Evolutionary conservation across 352 stramenopile genomes (phyloP).

Genomic region (Globisporangium viniferum): DNA sequence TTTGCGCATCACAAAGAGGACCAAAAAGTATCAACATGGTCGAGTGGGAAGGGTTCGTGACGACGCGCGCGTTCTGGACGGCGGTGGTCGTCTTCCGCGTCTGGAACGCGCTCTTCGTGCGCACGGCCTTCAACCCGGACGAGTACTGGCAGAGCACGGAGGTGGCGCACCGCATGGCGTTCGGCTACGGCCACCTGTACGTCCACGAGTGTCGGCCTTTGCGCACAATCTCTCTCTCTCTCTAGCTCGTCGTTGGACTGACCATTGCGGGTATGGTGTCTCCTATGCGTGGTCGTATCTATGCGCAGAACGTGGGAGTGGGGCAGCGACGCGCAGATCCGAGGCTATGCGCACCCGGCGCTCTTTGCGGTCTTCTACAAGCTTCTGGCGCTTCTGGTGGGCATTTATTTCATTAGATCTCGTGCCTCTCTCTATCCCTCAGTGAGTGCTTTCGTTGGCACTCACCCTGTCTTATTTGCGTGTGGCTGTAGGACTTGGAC

Average conservation of each 20-base stretch:
- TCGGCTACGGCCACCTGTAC: slow-evolving; percentile 81
- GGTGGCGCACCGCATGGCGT: slow-evolving; percentile 84
- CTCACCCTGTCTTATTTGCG: not conserved
- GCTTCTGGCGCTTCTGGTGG: slow-evolving; percentile 56
- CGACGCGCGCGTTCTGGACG: slow-evolving; percentile 45
- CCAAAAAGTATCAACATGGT: not conserved
- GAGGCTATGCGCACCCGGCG: slow-evolving; percentile 74
- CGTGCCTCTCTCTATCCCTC: not conserved
- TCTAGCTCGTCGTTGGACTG: not conserved
- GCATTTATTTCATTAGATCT: not conserved
- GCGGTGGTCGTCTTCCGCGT: slow-evolving; percentile 59
- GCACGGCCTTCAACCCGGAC: slow-evolving; percentile 85
- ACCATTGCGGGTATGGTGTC: not conserved
- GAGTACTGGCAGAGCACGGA: slow-evolving; percentile 90
- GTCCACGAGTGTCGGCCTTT: slow-evolving; percentile 13
- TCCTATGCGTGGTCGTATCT: not conserved
- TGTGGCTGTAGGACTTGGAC: slow-evolving; percentile 58
- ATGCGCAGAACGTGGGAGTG: slow-evolving; percentile 82
- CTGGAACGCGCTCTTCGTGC: slow-evolving; percentile 82
- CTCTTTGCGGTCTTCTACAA: slow-evolving; percentile 85
- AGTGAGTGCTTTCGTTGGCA: not conserved
- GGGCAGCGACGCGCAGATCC: slow-evolving; percentile 60
- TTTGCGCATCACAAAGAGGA: no score
- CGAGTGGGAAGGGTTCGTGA: slow-evolving; percentile 29
- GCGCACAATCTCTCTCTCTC: not conserved